These are phyloP conservation scores for Stagonosporopsis chrysanthemi DNA, from an alignment of 2,329 filamentous ascomycete species.

Conservation along the genomic window DNA sequence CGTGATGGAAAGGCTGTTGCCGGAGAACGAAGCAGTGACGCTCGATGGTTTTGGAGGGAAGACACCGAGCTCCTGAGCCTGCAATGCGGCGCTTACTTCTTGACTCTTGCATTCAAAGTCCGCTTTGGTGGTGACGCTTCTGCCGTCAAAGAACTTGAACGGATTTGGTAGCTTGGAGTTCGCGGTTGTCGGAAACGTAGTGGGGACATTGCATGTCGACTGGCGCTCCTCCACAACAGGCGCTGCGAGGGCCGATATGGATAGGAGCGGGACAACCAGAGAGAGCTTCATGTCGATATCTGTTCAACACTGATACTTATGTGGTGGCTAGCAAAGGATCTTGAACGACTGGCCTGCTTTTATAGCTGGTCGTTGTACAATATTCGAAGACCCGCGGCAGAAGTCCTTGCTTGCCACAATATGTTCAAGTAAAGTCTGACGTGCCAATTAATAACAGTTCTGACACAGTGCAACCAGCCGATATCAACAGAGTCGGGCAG, in stretches of 20 bases:
- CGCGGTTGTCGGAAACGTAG: conserved; percentile 38
- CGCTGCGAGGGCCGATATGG: conserved; percentile 39
- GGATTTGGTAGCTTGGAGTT: conserved; percentile 49
- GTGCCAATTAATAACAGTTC: not conserved
- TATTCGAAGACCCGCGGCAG: conserved; percentile 1
- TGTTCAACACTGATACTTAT: not conserved
- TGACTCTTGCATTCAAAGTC: conserved; percentile 49
- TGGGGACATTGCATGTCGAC: conserved; percentile 40
- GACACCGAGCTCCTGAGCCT: conserved; percentile 49
- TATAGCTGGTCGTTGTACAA: not conserved
- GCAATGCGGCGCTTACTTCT: conserved; percentile 47
- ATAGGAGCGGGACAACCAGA: conserved; percentile 40
- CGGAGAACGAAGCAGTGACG: conserved; percentile 43
- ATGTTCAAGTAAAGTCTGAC: not conserved
- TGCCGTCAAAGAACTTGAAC: conserved; percentile 50
- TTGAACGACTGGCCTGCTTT: not conserved
- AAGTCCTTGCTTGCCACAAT: conserved; percentile 5
- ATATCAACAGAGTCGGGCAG: not conserved
- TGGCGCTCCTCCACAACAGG: conserved; percentile 43
- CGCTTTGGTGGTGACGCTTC: conserved; percentile 43
- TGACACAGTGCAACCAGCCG: not conserved
- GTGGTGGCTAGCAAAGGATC: not conserved
- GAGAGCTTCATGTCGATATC: conserved; percentile 43
- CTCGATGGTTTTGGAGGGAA: conserved; percentile 48
- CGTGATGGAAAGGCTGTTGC: conserved; percentile 46